Evolutionary conservation across 2,329 filamentous ascomycete genomes (phyloP), one percentile per base, ranked within the genome.

Genomic region (Colletotrichum sp.): DNA sequence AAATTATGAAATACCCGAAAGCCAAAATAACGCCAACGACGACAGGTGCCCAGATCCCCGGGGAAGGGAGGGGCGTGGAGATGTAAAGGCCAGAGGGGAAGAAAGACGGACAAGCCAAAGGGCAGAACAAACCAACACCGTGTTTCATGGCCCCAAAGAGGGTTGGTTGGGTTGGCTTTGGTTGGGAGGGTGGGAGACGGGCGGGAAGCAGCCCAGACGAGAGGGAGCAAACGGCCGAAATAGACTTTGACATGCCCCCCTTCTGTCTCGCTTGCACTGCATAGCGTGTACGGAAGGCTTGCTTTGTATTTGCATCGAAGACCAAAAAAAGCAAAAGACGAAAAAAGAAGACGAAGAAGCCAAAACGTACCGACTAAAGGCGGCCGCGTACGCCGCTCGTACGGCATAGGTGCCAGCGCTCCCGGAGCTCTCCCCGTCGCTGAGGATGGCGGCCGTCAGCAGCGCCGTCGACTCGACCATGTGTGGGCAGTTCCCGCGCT

Each of bases 381-480:
- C 94, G 32, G 93, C 92, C 32, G 93, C 91, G 85, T 96, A 96
- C 57, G 94, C 90, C 72, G 94, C 91, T 67, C 93, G 88, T 59
- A 93, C 88, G 64, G 92, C 91, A 84, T 94, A 93, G 66, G 87
- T 86, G 60, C 87, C 87, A 57, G 89, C 85, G 57, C 77, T 77
- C n/a, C 83, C 83, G 3, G 79, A 79, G 21, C 80, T 80, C 49
- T 82, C 82, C 77, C 88, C 87, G 85, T 96, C 94, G 81, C 92
- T 91, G 68, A 96, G 85, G 24, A 93, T 86, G 32, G 94, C 94
- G 77, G 94, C 92, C 79, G 91, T 91, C 75, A 97, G 87, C 77
- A 95, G 89, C 4, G 93, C 94, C 57, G 95, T 96, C 44, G 93
- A 94, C 85, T 96, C 95, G 70, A 96, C 90, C 84, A 95, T 89